A percentile compares a stretch with the other conserved stretches of the same genome.
phyloP scores from a whole-genome alignment of 1,284 basidiomycete species.

The Cryptococcus sp. region DNA sequence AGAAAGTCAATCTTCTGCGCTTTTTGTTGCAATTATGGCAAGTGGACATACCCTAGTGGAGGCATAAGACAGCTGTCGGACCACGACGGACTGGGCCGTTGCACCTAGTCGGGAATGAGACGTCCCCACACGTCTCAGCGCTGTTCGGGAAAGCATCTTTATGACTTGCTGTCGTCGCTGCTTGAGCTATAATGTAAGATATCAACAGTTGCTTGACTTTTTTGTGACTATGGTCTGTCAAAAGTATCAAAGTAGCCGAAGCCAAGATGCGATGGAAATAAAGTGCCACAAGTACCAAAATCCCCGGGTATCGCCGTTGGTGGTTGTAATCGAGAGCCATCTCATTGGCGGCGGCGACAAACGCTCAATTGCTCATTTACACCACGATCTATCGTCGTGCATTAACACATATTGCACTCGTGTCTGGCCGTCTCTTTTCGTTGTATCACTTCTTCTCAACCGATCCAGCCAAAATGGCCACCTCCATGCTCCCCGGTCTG shows the following conservation, averaged over 20 bases:
- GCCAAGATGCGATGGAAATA: slow-evolving; percentile 1
- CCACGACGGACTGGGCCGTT: slow-evolving; percentile 2
- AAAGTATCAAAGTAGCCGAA: background rate
- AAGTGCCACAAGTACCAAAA: slow-evolving; percentile 3
- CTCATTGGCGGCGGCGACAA: background rate
- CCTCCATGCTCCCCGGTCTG: slow-evolving; percentile 37
- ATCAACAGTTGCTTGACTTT: too few species aligned
- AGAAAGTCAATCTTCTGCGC: background rate
- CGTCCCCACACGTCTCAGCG: slow-evolving; percentile 8
- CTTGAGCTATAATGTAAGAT: too few species aligned
- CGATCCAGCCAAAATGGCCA: slow-evolving; percentile 28
- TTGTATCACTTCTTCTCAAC: background rate
- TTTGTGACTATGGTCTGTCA: background rate
- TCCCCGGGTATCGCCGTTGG: background rate
- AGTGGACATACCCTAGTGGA: slow-evolving; percentile 17
- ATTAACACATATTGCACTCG: background rate
- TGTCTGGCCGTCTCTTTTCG: background rate
- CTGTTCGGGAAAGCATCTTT: slow-evolving; percentile 15
- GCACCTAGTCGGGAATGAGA: background rate
- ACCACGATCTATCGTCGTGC: background rate
- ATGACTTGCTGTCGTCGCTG: background rate
- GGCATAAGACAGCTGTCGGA: slow-evolving; percentile 24
- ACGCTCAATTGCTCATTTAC: slow-evolving; percentile 3
- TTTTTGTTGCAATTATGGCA: background rate
- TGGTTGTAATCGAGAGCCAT: slow-evolving; percentile 1